Base-by-base conservation (phyloP, 1,139 yeast genomes). In the Kazachstania sp. region DNA sequence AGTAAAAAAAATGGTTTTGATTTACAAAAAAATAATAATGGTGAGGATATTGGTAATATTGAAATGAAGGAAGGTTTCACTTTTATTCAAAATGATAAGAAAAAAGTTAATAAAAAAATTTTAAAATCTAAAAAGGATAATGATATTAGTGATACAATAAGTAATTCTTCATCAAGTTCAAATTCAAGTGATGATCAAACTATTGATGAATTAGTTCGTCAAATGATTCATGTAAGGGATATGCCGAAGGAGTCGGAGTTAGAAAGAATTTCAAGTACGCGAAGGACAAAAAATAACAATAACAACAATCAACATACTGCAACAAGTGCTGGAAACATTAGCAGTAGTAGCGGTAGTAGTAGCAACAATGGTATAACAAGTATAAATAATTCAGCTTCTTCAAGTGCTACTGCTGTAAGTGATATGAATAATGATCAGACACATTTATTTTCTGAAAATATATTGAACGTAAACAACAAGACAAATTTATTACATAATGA, bases 161-260 rank as follows among this genome's bases (percentile, higher is more conserved):
- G n/a, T 18, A 23, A 31, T 23, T 23, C 28, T 23, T 23, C 28
- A 7, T 23, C 28, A 9, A 9, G 28, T 4, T 23, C 28, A 23
- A 23, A 9, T 23, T 23, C 28, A 23, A 23, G 28, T 23, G 39
- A 44, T 34, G 39, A 35, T 20, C 34, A 44, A 16, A 41, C 31
- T 8, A 28, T 41, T 29, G 46, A 41, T 34, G 26, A 30, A 34
- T 13, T 44, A 19, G 43, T 37, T 3, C 28, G 40, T 13, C 41
- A 40, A 29, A 44, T 35, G 46, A 46, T 37, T 11, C 28, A 31
- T 19, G 32, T 42, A 16, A 38, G 28, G 20, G 32, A 42, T n/a
- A 9, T 34, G 20, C 30, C 39, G 11, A 37, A 41, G 20, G 42
- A 44, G 29, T 7, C 28, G 16, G 43, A 34, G 7, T 11, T 34